These are phyloP conservation scores for Oenanthe javanica DNA, from an alignment of 140 eudicot genomes.

Conservation along the genomic window DNA sequence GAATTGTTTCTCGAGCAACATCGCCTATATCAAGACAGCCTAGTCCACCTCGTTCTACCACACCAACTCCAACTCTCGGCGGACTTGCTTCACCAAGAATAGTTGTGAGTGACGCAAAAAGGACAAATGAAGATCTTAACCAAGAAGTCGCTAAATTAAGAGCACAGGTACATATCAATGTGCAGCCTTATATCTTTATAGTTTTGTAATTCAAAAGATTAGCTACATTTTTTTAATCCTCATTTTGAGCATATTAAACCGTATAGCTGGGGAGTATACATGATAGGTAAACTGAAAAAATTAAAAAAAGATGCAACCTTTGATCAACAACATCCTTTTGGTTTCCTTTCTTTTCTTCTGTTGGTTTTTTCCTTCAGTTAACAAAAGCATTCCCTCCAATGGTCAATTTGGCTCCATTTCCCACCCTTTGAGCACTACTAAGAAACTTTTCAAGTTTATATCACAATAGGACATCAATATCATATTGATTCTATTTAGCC, in stretches of 20 bases:
- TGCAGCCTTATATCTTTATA: not conserved
- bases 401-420: not conserved
- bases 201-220: not conserved
- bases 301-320: not conserved
- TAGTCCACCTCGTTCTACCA: slow-evolving; percentile 95
- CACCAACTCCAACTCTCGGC: slow-evolving; percentile 92
- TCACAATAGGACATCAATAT: not conserved
- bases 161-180: slow-evolving; percentile 74
- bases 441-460: not conserved
- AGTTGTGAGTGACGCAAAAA: slow-evolving; percentile 50
- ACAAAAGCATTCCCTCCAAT: not conserved
- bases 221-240: slow-evolving; percentile 14
- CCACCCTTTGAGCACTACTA: not conserved
- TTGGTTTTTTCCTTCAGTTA: not conserved
- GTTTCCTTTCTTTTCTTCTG: not conserved
- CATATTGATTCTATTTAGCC: not conserved
- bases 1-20: slow-evolving; percentile 96
- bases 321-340: not conserved
- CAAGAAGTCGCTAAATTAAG: slow-evolving; percentile 76
- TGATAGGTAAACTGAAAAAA: not conserved
- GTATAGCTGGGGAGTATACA: not conserved
- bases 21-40: slow-evolving; percentile 90
- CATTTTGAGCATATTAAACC: not conserved
- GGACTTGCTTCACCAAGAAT: slow-evolving; percentile 83
- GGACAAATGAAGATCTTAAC: slow-evolving; percentile 54